Evolutionary conservation across 2,329 filamentous ascomycete species (phyloP), one percentile per base, ranked within the genome.

Genomic region (Neonectria ditissima): DNA sequence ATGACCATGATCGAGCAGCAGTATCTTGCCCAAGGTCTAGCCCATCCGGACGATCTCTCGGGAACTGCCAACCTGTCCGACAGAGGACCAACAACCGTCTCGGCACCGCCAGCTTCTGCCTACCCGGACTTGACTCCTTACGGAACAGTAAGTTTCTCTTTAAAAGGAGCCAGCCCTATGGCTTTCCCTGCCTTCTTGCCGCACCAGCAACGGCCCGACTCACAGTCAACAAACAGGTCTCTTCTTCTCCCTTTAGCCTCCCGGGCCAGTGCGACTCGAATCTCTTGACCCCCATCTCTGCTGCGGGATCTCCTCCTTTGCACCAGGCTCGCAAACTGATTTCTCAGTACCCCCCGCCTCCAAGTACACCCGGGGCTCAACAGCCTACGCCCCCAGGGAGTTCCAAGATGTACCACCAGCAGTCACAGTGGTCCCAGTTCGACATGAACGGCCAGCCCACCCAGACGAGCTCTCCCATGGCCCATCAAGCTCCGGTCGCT

Each of bases 221-320:
- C 44, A 66, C 61, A 37, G 11, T 34, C 50, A 9, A 50, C 22
- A n/a, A 51, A 44, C 59, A 73, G 71, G 71, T 74, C 39, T 65
- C 68, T 41, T 63, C 69, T n/a, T 73, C 75, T 8, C 69, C 78
- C n/a, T 79, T 78, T 69, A 72, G 62, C 63, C 69, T 77, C 70
- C 65, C 74, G 68, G 56, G 73, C 72, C 71, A 77, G 65, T 81
- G 78, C 75, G 83, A 85, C 66, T 73, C 80, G 39, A 78, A 77
- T 47, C 76, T 86, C 59, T 75, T 85, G 52, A 86, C 84, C n/a
- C 84, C 85, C 26, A 80, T 81, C n/a, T 86, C 85, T 50, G 78
- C 78, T 51, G 77, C 79, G 59, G 80, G 77, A 28, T 87, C 84
- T 32, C 84, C 84, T 56, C 81, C 81, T 52, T 69, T 84, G 45